Evolutionary conservation across 1,139 yeast species (phyloP).

Genomic region (Kodamaea derodonti): DNA sequence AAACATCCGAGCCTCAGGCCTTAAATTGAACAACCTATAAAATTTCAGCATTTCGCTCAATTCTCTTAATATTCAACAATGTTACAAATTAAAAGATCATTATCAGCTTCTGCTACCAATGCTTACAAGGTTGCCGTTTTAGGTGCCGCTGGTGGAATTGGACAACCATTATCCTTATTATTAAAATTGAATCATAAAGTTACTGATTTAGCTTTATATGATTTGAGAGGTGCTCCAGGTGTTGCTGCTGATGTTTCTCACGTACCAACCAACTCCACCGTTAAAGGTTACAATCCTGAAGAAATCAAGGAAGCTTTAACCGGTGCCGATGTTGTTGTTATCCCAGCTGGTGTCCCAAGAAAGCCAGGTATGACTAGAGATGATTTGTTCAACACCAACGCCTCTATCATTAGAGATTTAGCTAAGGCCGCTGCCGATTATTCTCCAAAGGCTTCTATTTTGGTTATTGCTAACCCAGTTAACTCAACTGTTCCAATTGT

Average conservation of each 20-base stretch:
- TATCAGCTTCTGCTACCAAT: conserved; percentile 60
- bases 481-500: conserved; percentile 94
- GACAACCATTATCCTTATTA: conserved; percentile 87
- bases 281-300: conserved; percentile 67
- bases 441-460: conserved; percentile 72
- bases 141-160: conserved; percentile 89
- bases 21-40: conserved; percentile 2
- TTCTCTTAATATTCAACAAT: conserved; percentile 16
- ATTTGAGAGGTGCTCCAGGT: conserved; percentile 87
- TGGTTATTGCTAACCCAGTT: conserved; percentile 90
- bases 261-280: conserved; percentile 75
- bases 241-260: conserved; percentile 91
- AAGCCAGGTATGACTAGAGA: conserved; percentile 99
- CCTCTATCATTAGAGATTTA: conserved; percentile 80
- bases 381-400: conserved; percentile 89
- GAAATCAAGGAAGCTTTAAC: conserved; percentile 58
- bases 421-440: conserved; percentile 73
- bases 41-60: conserved; percentile 3
- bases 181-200: conserved; percentile 62
- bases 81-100: conserved; percentile 60
- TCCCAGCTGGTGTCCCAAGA: conserved; percentile 97
- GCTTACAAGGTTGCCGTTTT: conserved; percentile 73
- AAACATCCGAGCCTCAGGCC: neutral
- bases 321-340: conserved; percentile 73
- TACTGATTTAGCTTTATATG: conserved; percentile 74